A percentile compares a stretch with the other conserved stretches of the same genome.
Evolutionary conservation across 768 basidiomycete species (phyloP).

Genomic region (Suillus lakei): DNA sequence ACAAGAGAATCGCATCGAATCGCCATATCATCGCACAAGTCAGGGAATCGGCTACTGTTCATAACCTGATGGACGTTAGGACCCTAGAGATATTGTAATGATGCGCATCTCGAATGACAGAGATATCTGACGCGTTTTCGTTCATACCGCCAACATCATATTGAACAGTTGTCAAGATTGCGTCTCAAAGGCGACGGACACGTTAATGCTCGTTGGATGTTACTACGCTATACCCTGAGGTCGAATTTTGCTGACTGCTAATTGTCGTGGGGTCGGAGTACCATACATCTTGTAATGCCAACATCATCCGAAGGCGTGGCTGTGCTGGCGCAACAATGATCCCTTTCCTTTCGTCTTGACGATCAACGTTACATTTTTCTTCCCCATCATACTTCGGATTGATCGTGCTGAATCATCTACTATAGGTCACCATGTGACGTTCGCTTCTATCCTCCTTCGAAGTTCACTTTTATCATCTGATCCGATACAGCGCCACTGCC

Average conservation of each 20-base stretch:
- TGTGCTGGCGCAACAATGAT: background rate
- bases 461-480: background rate
- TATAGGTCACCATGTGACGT: background rate
- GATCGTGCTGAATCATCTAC: background rate
- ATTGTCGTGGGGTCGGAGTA: background rate
- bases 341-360: background rate
- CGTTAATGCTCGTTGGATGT: background rate
- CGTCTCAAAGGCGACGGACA: too few relatives aligned
- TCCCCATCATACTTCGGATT: background rate
- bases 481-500: constrained; percentile 2
- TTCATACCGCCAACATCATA: too few relatives aligned
- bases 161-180: too few relatives aligned
- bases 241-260: background rate
- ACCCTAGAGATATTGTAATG: background rate
- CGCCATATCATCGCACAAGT: background rate
- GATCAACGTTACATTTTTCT: background rate
- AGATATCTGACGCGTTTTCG: background rate
- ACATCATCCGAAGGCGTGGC: background rate
- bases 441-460: constrained; percentile 1
- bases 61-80: background rate
- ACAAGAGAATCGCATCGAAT: background rate
- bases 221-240: background rate
- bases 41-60: background rate
- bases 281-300: background rate
- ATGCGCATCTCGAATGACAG: background rate